Conservation (phyloP, 306 rosid species). For the Cicer cuneatum region DNA sequence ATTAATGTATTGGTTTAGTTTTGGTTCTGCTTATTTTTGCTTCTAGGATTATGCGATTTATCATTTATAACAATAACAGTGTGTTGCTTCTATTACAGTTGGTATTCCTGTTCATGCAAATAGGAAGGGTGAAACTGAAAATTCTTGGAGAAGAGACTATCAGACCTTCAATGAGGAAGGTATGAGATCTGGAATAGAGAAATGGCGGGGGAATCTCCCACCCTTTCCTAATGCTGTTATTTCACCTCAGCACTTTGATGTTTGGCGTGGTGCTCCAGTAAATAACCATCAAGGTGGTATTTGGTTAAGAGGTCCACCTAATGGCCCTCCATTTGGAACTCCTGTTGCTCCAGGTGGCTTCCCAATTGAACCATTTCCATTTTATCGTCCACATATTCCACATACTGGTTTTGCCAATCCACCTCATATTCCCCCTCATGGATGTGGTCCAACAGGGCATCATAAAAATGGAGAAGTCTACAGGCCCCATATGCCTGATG, state of each 20-base stretch:
- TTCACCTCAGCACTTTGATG: slow-evolving; percentile 78
- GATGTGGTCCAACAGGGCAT: slow-evolving; percentile 73
- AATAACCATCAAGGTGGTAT: slow-evolving; percentile 83
- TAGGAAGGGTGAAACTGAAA: slow-evolving; percentile 50
- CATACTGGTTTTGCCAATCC: slow-evolving; percentile 68
- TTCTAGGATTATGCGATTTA: slow-evolving; percentile 22
- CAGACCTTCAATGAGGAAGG: slow-evolving; percentile 67
- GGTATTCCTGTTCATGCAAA: slow-evolving; percentile 58
- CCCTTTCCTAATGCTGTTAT: slow-evolving; percentile 68
- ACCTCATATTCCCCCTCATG: slow-evolving; percentile 71
- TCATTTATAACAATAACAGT: slow-evolving; percentile 10
- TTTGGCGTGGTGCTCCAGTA: slow-evolving; percentile 80
- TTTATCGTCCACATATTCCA: slow-evolving; percentile 79
- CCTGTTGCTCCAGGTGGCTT: slow-evolving; percentile 80
- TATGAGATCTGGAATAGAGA: slow-evolving; percentile 63
- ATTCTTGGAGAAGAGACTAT: slow-evolving; percentile 72
- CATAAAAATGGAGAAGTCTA: slow-evolving; percentile 88
- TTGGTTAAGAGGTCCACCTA: slow-evolving; percentile 92
- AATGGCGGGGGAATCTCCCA: slow-evolving; percentile 83
- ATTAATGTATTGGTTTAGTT: slow-evolving; percentile 21
- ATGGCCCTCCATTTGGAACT: slow-evolving; percentile 79
- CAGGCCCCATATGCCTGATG: slow-evolving; percentile 86
- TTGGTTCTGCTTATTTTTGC: slow-evolving; percentile 39
- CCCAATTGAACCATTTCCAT: slow-evolving; percentile 85
- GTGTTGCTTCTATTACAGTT: slow-evolving; percentile 56